phyloP scores from a whole-genome alignment of 371 early-diverging fungal genomes.

The Saksenaea vasiformis region DNA sequence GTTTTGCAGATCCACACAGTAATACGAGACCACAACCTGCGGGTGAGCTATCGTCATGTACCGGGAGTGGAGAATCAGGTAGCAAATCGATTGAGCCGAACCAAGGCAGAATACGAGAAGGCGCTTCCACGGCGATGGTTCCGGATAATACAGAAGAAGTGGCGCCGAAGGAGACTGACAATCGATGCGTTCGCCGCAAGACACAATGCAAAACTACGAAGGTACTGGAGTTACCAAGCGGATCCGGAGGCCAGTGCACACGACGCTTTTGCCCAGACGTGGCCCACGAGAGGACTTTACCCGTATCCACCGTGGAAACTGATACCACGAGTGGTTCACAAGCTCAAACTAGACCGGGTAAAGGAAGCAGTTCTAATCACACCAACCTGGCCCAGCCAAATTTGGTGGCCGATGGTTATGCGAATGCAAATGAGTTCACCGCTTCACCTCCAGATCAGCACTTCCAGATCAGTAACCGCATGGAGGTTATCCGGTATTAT shows the following conservation, averaged over 20 bases:
- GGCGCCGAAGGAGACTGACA: not conserved
- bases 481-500: slow-evolving; percentile 21
- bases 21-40: slow-evolving; percentile 8
- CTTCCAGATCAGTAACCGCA: slow-evolving; percentile 12
- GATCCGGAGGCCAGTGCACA: slow-evolving; percentile 27
- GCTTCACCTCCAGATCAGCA: not conserved
- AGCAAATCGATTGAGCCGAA: slow-evolving; percentile 18
- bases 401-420: slow-evolving; percentile 1
- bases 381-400: slow-evolving; percentile 2
- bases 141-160: slow-evolving; percentile 3
- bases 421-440: not conserved
- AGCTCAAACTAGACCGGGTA: not conserved
- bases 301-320: slow-evolving; percentile 6
- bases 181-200: slow-evolving; percentile 36
- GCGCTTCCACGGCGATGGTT: slow-evolving; percentile 7
- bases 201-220: slow-evolving; percentile 12
- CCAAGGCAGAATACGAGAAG: slow-evolving; percentile 12
- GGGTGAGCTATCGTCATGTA: slow-evolving; percentile 16
- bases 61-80: slow-evolving; percentile 16
- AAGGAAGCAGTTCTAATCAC: slow-evolving; percentile 1
- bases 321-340: slow-evolving; percentile 3
- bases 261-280: slow-evolving; percentile 28
- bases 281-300: slow-evolving; percentile 15
- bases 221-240: slow-evolving; percentile 17
- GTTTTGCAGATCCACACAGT: slow-evolving; percentile 19